Percentiles rank a stretch among this genome's conserved stretches.
phyloP scores from a whole-genome alignment of 805 yeast genomes.

The Cyberlindnera subsufficiens region DNA sequence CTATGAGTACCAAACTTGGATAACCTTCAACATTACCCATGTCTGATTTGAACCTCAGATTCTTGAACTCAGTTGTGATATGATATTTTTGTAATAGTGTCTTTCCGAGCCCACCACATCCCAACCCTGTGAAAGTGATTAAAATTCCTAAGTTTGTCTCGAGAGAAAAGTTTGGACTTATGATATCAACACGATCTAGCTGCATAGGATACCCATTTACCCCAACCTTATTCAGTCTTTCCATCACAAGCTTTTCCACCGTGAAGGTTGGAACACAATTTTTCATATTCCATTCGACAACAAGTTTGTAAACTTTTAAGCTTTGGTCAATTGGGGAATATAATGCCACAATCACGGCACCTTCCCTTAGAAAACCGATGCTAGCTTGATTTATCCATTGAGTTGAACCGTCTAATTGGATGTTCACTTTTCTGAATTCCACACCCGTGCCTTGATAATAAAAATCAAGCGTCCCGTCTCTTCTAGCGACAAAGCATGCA shows the following conservation, averaged over 20 bases:
- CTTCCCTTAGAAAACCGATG: slow-evolving; percentile 48
- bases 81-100: slow-evolving; percentile 20
- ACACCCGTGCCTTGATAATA: slow-evolving; percentile 62
- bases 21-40: slow-evolving; percentile 15
- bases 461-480: slow-evolving; percentile 52
- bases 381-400: slow-evolving; percentile 32
- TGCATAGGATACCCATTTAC: slow-evolving; percentile 24
- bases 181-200: slow-evolving; percentile 32
- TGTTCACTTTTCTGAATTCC: slow-evolving; percentile 41
- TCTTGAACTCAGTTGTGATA: slow-evolving; percentile 18
- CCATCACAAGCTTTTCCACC: slow-evolving; percentile 26
- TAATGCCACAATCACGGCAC: slow-evolving; percentile 37
- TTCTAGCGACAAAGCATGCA: slow-evolving; percentile 62
- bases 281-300: slow-evolving; percentile 45
- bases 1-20: slow-evolving; percentile 16
- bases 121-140: slow-evolving; percentile 29
- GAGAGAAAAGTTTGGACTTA: slow-evolving; percentile 39
- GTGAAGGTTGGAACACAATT: slow-evolving; percentile 33
- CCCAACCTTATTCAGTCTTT: slow-evolving; percentile 22
- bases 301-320: slow-evolving; percentile 36
- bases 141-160: slow-evolving; percentile 42
- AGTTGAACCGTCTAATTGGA: slow-evolving; percentile 25
- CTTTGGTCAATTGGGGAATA: slow-evolving; percentile 30
- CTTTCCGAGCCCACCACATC: slow-evolving; percentile 12
- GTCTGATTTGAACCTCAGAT: slow-evolving; percentile 16